These are phyloP conservation scores for Kwoniella shivajii DNA, from an alignment of 1,284 basidiomycete species.

Conservation along the genomic window DNA sequence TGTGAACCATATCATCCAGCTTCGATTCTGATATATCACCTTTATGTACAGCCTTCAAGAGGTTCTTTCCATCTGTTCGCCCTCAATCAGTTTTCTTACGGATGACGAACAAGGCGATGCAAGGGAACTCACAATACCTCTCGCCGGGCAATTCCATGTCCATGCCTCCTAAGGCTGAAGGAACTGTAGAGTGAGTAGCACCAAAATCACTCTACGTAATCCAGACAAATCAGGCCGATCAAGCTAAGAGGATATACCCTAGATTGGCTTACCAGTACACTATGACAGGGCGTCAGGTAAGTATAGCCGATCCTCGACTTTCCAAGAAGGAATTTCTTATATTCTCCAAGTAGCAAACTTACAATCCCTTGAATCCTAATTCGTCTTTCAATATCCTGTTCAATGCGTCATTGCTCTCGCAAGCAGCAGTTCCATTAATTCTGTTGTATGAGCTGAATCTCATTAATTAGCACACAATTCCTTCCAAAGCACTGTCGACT, in stretches of 20 bases:
- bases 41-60: constrained; percentile 69
- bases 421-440: constrained; percentile 76
- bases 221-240: neutral
- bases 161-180: constrained; percentile 54
- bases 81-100: constrained; percentile 1
- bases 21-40: constrained; percentile 67
- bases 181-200: constrained; percentile 49
- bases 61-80: constrained; percentile 47
- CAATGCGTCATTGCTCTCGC: constrained; percentile 72
- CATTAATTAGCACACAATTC: no score
- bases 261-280: constrained; percentile 33
- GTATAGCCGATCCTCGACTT: no score
- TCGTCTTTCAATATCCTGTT: constrained; percentile 79
- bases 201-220: constrained; percentile 40
- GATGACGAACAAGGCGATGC: neutral
- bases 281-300: no score
- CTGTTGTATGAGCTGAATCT: constrained; percentile 59
- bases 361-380: constrained; percentile 59
- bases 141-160: constrained; percentile 57
- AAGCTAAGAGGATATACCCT: no score
- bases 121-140: constrained; percentile 31
- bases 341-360: constrained; percentile 32
- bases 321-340: no score
- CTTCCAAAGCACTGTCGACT: constrained; percentile 3
- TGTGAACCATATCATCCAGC: constrained; percentile 54